Conservation (phyloP, 352 stramenopile genomes). For the Pythium insidiosum region DNA sequence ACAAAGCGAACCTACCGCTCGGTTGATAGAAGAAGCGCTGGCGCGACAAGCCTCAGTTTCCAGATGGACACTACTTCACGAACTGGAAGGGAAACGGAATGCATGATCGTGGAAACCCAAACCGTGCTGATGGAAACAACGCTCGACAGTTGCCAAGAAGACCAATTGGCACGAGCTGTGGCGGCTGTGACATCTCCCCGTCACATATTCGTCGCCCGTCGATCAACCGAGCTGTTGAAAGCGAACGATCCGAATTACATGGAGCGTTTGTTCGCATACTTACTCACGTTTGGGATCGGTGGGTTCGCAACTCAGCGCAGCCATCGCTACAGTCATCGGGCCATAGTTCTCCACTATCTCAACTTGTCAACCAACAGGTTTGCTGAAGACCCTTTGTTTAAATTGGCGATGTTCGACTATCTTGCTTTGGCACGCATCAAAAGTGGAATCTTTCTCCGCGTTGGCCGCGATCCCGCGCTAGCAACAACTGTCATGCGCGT, state of each 20-base stretch:
- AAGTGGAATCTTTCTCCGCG: conserved; percentile 7
- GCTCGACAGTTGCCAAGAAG: background rate
- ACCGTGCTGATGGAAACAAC: conserved; percentile 8
- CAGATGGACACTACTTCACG: background rate
- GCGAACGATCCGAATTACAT: conserved; percentile 4
- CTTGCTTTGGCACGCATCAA: conserved; percentile 6
- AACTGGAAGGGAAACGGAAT: background rate
- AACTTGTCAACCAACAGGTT: conserved; percentile 11
- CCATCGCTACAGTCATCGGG: conserved; percentile 5
- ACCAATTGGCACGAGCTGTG: background rate
- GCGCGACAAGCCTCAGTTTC: background rate
- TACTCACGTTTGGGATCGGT: conserved; percentile 6
- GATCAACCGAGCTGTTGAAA: conserved; percentile 4
- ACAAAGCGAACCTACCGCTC: background rate
- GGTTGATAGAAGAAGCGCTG: background rate
- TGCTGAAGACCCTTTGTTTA: conserved; percentile 8
- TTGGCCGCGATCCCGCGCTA: conserved; percentile 2
- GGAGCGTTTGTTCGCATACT: conserved; percentile 9
- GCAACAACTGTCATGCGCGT: conserved; percentile 1
- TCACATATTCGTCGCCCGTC: conserved; percentile 1
- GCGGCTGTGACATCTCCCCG: background rate
- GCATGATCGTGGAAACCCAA: background rate
- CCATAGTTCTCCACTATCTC: conserved; percentile 12
- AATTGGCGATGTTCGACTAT: conserved; percentile 13
- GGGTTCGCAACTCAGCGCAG: background rate